Evolutionary conservation across 331 rosid genomes (phyloP).

Genomic region (Pyracantha coccinea): DNA sequence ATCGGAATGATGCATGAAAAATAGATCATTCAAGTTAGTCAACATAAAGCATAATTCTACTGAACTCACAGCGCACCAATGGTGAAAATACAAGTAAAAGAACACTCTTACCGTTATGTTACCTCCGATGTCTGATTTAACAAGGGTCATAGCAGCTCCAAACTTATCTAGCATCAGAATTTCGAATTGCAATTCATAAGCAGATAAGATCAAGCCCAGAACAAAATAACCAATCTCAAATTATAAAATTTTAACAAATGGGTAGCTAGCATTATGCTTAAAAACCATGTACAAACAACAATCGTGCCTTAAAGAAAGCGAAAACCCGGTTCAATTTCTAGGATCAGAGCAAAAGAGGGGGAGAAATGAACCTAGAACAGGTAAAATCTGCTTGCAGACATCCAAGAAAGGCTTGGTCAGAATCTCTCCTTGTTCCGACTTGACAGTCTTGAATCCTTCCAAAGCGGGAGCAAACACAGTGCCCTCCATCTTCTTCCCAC

Average conservation of each 20-base stretch:
- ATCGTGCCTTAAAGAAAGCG: neutral
- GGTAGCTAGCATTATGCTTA: neutral
- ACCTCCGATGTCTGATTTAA: conserved; percentile 53
- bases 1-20: neutral
- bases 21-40: neutral
- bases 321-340: neutral
- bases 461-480: conserved; percentile 65
- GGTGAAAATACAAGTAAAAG: neutral
- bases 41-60: neutral
- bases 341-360: neutral
- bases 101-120: conserved; percentile 51
- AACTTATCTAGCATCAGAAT: conserved; percentile 59
- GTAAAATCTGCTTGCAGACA: conserved; percentile 76
- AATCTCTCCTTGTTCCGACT: conserved; percentile 67
- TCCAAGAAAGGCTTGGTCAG: conserved; percentile 81
- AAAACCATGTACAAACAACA: neutral
- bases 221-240: neutral
- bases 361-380: conserved; percentile 55
- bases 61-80: neutral
- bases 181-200: neutral
- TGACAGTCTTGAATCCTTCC: conserved; percentile 64
- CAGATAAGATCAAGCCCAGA: neutral
- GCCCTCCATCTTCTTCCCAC: conserved; percentile 46
- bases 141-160: conserved; percentile 91
- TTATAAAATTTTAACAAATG: neutral